Base-by-base conservation (phyloP, 2,329 filamentous ascomycete species). In the Anisogramma anomala region DNA sequence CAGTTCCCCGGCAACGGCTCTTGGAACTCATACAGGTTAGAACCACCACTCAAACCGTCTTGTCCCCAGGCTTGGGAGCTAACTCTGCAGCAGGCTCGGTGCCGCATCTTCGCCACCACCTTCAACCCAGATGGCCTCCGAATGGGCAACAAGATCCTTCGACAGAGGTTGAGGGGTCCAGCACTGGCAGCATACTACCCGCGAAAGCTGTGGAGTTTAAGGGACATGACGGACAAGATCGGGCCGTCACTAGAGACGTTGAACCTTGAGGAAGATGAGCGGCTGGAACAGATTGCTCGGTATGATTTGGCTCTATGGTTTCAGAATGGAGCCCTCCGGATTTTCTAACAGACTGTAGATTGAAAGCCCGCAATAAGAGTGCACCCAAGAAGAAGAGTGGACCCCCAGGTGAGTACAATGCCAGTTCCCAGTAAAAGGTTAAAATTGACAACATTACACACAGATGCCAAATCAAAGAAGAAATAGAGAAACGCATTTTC, bases 91-190 rank as follows among this genome's bases (percentile, higher is more conserved):
- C 53, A 95, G 88, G 74, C 76, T 57, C 87, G 88, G 81, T 94
- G 86, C 72, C 77, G 80, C 60, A 77, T 96, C 66, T 98, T 96
- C 70, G 81, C 80, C 55, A 84, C 83, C 37, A 88, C 81, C 39
- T 96, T 79, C 70, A 98, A 98, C 64, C 91, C 91, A 19, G 72
- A 85, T 41, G 69, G 79, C 52, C 62, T 82, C 47, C 84, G 91
- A 48, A 77, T 85, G 52, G 91, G 91, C 56, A 95, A 91, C 67
- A 94, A 91, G 64, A 71, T 98, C 59, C 71, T 98, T 46, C 84
- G 88, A 56, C 84, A 95, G 61, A 79, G 88, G 56, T 69, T 96
- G 48, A 78, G 75, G 56, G 91, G 91, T n/a, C 84, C 87, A 22
- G 67, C 82, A 0, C 65, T 95, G 49, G 82, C 80, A 28, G 72